Percentiles rank a stretch among this genome's conserved stretches.
Conservation (phyloP, 345 rosid genomes). For the Crucihimalaya himalaica region DNA sequence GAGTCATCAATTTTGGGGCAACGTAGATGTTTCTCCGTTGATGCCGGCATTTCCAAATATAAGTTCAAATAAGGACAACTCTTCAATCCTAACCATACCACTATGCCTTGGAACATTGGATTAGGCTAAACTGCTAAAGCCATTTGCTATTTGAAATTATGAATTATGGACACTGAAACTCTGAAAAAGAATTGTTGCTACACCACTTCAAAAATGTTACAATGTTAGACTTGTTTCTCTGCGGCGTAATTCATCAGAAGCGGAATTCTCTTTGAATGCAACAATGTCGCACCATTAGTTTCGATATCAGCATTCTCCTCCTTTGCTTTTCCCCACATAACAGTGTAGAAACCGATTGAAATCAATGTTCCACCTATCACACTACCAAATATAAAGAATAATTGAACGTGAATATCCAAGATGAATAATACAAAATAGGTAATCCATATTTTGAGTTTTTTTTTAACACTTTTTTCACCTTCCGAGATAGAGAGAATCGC, state of each 20-base stretch:
- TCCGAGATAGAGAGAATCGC: slow-evolving; percentile 67
- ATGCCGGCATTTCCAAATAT: not conserved
- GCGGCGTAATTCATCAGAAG: slow-evolving; percentile 49
- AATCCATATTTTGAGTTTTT: not conserved
- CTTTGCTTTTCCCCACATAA: slow-evolving; percentile 84
- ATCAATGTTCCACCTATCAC: slow-evolving; percentile 65
- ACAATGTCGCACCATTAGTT: not conserved
- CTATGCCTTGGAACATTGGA: not conserved
- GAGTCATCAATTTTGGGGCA: too few species aligned
- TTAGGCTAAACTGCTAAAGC: not conserved
- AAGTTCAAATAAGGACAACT: not conserved
- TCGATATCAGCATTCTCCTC: slow-evolving; percentile 50
- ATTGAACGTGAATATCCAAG: not conserved
- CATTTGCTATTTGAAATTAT: not conserved
- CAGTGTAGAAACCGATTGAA: slow-evolving; percentile 68
- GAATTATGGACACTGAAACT: not conserved
- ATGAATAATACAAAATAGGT: not conserved
- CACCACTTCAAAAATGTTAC: slow-evolving; percentile 1
- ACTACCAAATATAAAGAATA: slow-evolving; percentile 42
- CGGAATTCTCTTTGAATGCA: slow-evolving; percentile 49
- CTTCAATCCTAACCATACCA: not conserved
- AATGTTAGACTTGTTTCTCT: slow-evolving; percentile 39
- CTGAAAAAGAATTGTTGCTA: not conserved
- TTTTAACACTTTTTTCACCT: slow-evolving; percentile 42
- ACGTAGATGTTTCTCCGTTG: too few species aligned